phyloP scores from a whole-genome alignment of 2,329 filamentous ascomycete species.

The Dothiorella sarmentorum region DNA sequence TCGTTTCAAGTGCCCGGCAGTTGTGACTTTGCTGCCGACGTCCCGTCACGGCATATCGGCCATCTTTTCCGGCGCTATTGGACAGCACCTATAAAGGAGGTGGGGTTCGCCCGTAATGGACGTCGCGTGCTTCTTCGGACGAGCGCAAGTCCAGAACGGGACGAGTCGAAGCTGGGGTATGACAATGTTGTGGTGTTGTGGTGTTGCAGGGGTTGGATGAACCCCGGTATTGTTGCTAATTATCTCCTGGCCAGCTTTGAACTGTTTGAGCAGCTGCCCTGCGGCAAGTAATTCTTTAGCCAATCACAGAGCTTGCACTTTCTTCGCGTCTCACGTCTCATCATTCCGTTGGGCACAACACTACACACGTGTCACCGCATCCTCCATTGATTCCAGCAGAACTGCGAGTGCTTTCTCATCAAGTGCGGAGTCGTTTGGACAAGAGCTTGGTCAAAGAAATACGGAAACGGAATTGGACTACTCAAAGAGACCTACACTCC shows the following conservation, averaged over 20 bases:
- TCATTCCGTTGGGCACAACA: not conserved
- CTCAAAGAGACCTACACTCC: no score
- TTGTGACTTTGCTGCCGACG: not conserved
- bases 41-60: not conserved
- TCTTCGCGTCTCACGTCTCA: not conserved
- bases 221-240: not conserved
- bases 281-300: not conserved
- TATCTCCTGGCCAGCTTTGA: not conserved
- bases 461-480: no score
- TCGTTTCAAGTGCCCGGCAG: not conserved
- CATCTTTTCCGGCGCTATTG: not conserved
- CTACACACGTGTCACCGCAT: conserved; percentile 1
- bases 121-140: not conserved
- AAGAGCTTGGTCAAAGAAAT: not conserved
- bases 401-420: not conserved
- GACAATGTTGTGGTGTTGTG: not conserved
- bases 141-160: not conserved
- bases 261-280: accelerated
- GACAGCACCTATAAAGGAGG: not conserved
- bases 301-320: not conserved
- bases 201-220: not conserved
- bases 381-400: no score
- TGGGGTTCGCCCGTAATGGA: not conserved
- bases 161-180: not conserved
- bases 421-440: not conserved